These are phyloP conservation scores for Venturia oleaginea DNA, from an alignment of 2,329 filamentous ascomycete genomes.

Conservation along the genomic window DNA sequence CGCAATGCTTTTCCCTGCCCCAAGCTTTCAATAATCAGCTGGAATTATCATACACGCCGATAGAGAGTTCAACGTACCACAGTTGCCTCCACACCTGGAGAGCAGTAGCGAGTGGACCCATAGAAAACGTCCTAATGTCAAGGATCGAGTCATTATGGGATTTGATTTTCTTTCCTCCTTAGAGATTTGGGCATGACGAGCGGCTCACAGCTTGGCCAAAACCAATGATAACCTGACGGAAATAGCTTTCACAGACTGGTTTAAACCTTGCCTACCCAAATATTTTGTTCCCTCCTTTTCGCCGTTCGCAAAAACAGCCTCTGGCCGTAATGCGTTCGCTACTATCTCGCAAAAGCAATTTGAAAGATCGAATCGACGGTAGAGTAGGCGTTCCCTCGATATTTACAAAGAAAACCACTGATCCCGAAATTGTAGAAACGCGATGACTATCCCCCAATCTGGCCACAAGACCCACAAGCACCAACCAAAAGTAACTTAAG, in stretches of 20 bases:
- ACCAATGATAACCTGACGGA: neutral
- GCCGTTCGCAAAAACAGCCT: neutral
- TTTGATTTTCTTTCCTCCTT: neutral
- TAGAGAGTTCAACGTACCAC: neutral
- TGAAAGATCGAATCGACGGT: neutral
- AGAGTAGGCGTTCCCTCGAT: neutral
- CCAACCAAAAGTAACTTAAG: neutral
- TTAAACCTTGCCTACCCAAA: neutral
- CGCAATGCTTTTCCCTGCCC: neutral
- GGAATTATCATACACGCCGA: neutral
- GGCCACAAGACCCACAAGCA: neutral
- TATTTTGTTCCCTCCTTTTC: too few relatives aligned
- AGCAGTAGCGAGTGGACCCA: neutral
- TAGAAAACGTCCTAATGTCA: neutral
- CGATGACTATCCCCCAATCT: neutral
- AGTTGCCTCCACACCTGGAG: neutral
- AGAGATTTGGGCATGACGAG: neutral
- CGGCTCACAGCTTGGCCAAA: neutral
- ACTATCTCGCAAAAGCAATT: neutral
- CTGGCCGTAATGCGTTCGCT: neutral
- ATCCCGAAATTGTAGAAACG: neutral
- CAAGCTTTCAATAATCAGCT: neutral
- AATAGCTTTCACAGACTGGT: neutral
- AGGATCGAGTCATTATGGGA: neutral
- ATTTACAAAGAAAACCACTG: neutral